Evolutionary conservation across 1,284 basidiomycete genomes (phyloP), one percentile per base, ranked within the genome.

Genomic region (Wallemia mellicola): DNA sequence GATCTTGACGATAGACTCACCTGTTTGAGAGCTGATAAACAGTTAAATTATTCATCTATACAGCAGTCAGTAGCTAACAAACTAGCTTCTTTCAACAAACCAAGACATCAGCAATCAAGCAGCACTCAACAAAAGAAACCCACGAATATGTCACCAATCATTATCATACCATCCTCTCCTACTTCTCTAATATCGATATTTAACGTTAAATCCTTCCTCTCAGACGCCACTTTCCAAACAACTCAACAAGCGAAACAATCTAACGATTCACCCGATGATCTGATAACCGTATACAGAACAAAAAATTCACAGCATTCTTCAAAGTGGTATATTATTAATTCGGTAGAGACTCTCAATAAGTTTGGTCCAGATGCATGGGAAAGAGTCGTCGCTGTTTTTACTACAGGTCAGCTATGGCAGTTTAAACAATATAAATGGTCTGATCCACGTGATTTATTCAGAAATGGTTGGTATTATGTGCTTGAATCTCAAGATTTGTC

Each of bases 341-440:
- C 81, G 30, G 84, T 86, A 0, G 92, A 98, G 66, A 88, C 89
- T 0, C 73, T 96, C 54, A 77, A 79, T 56, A 91, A 94, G 69
- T 86, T 95, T 65, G 88, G 87, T 1, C 75, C 80, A 27, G 87
- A 91, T 63, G 82, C 86, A 2, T 92, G 88, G 88, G 86, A 92
- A 62, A 78, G 92, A 25, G 94, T 98, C 2, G 81, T 95, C 2
- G 92, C 87, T 64, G 92, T 98, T 14, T 82, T 95, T 76, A 96
- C 92, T 1, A 96, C 88, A 0, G 92, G 92, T 1, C 92, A 96
- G 66, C 81, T 82, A 58, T 98, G 92, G 92, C 92, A 96, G 69
- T 98, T 98, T 72, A 78, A 83, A 64, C 81, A 83, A 27, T 98
- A 96, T 73, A 88, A 88, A 68, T 96, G 91, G 91, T 80, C 76